Evolutionary conservation across 2,329 filamentous ascomycete genomes (phyloP).

Genomic region (Penicillium frequentans): DNA sequence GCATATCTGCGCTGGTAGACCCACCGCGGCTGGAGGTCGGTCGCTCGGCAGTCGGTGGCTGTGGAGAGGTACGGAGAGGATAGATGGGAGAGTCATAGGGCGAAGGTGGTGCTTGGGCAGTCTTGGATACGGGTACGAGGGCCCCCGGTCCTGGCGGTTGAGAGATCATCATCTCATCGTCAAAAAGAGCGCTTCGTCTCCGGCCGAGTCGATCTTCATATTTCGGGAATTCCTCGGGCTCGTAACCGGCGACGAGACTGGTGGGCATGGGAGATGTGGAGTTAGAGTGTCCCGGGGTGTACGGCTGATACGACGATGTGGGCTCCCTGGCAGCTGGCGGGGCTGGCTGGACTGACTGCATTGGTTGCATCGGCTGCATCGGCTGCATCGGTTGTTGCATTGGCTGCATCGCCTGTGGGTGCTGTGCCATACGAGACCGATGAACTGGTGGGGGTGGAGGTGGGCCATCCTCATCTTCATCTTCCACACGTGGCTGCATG

Average conservation of each 20-base stretch:
- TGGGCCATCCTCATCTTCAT: constrained; percentile 42
- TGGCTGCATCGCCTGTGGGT: constrained; percentile 7
- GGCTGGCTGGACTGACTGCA: constrained; percentile 8
- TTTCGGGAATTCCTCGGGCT: constrained; percentile 33
- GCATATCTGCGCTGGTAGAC: constrained; percentile 34
- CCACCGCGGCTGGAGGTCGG: constrained; percentile 29
- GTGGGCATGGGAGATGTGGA: constrained; percentile 36
- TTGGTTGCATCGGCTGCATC: neutral
- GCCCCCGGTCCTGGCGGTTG: constrained; percentile 14
- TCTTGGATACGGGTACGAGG: constrained; percentile 16
- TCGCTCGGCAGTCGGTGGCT: constrained; percentile 27
- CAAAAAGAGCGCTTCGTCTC: constrained; percentile 27
- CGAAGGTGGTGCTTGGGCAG: constrained; percentile 9
- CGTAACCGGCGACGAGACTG: constrained; percentile 45
- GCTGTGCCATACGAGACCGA: constrained; percentile 31
- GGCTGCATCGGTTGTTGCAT: constrained; percentile 6
- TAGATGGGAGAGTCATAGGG: constrained; percentile 27
- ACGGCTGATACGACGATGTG: constrained; percentile 26
- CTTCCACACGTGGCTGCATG: constrained; percentile 51
- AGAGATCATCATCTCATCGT: constrained; percentile 28
- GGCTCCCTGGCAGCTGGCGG: constrained; percentile 25
- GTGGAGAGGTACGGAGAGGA: constrained; percentile 30
- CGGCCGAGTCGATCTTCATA: constrained; percentile 29
- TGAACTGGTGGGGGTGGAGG: constrained; percentile 39
- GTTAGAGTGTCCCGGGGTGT: constrained; percentile 29